phyloP scores from a whole-genome alignment of 2,329 filamentous ascomycete species.

The Aurifilum marmelostoma region DNA sequence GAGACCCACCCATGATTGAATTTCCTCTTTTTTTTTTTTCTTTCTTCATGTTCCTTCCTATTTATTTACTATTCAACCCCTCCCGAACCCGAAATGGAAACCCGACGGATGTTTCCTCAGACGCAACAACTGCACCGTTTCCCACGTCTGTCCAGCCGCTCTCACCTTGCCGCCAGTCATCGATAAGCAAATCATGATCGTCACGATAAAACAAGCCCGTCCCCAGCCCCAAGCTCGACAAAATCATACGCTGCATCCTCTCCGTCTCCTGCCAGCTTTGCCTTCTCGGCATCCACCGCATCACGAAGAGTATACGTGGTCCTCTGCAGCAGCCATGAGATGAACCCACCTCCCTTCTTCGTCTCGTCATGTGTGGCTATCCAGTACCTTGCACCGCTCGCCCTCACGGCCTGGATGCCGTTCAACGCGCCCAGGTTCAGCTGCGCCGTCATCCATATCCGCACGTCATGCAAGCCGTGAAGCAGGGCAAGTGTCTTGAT shows the following conservation, averaged over 20 bases:
- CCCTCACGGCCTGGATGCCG: slow-evolving; percentile 57
- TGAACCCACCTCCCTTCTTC: slow-evolving; percentile 61
- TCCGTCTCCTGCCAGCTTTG: slow-evolving; percentile 32
- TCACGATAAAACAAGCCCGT: slow-evolving; percentile 51
- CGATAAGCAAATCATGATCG: neutral
- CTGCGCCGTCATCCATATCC: slow-evolving; percentile 53
- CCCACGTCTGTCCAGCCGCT: neutral
- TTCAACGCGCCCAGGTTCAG: slow-evolving; percentile 67
- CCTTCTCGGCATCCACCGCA: slow-evolving; percentile 44
- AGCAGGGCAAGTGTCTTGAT: slow-evolving; percentile 61
- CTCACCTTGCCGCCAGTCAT: neutral
- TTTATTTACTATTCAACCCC: too few relatives aligned
- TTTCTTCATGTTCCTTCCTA: too few relatives aligned
- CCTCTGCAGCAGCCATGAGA: slow-evolving; percentile 54
- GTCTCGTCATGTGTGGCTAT: slow-evolving; percentile 67
- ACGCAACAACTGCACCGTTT: neutral
- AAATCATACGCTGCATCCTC: slow-evolving; percentile 50
- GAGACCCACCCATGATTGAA: neutral
- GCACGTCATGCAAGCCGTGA: slow-evolving; percentile 67
- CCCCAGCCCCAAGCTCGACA: slow-evolving; percentile 58
- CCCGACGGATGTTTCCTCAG: neutral
- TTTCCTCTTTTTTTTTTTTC: neutral
- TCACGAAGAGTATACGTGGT: slow-evolving; percentile 49
- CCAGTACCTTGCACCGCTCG: slow-evolving; percentile 63
- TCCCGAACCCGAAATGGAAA: neutral